Evolutionary conservation across 495 filamentous ascomycete species (phyloP).

Genomic region (Penicillium arizonense): DNA sequence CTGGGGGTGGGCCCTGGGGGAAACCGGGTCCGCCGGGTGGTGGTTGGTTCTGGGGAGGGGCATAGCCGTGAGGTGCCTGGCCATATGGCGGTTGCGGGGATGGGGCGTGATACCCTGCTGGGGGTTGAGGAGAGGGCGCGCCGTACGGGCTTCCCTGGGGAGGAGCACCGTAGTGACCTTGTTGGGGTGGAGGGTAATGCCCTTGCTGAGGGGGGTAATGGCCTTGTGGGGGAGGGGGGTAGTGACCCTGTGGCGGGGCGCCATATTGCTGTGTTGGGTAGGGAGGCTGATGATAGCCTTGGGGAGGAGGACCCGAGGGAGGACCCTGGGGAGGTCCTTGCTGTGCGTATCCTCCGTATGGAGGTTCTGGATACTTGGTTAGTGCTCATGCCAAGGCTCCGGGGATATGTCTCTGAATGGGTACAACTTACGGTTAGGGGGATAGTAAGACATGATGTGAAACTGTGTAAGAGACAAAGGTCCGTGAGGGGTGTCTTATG

Average conservation of each 20-base stretch:
- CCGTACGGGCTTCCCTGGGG: slow-evolving; percentile 29
- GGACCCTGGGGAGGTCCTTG: slow-evolving; percentile 25
- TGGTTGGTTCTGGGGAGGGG: slow-evolving; percentile 33
- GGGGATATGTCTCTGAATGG: not conserved
- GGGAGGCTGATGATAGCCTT: slow-evolving; percentile 30
- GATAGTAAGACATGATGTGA: slow-evolving; percentile 29
- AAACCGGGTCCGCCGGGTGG: slow-evolving; percentile 44
- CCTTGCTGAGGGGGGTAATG: slow-evolving; percentile 15
- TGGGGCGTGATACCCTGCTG: slow-evolving; percentile 18
- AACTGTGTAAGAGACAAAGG: not conserved
- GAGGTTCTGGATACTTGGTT: slow-evolving; percentile 21
- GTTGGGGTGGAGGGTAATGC: slow-evolving; percentile 28
- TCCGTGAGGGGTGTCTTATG: not conserved
- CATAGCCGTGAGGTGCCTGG: slow-evolving; percentile 23
- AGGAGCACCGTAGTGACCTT: slow-evolving; percentile 29
- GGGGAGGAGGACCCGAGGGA: slow-evolving; percentile 33
- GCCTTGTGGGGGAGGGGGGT: slow-evolving; percentile 11
- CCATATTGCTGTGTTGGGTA: slow-evolving; percentile 25
- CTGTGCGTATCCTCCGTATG: slow-evolving; percentile 25
- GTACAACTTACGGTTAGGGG: slow-evolving; percentile 30
- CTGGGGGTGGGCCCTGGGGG: slow-evolving; percentile 28
- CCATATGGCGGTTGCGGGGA: slow-evolving; percentile 25
- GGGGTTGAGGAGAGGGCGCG: slow-evolving; percentile 16
- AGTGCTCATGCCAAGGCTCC: not conserved
- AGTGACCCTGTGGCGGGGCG: slow-evolving; percentile 20